Conservation (phyloP, 768 basidiomycete species). For the Termitomyces sp. region DNA sequence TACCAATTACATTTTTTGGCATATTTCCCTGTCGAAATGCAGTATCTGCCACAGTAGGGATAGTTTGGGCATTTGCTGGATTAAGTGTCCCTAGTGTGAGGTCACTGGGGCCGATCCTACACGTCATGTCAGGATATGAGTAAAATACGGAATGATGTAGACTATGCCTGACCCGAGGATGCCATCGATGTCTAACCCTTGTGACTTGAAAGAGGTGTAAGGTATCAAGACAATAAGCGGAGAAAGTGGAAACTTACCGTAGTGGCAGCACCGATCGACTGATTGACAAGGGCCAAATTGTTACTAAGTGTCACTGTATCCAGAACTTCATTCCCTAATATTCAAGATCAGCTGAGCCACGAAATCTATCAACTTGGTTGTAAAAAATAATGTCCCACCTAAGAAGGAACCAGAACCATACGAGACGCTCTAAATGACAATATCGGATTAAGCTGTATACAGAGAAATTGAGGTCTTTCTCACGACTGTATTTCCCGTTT, state of each 20-base stretch:
- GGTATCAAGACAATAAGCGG: not conserved
- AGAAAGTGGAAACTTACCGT: conserved; percentile 9
- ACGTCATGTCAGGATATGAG: not conserved
- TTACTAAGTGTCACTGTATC: conserved; percentile 49
- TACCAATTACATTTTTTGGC: conserved; percentile 31
- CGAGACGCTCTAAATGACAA: conserved; percentile 32
- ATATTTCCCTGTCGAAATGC: conserved; percentile 35
- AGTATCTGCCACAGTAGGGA: conserved; percentile 57
- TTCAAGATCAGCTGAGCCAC: not conserved
- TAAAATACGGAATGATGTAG: not conserved
- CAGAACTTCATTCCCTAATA: conserved; percentile 34
- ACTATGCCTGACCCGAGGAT: conserved; percentile 47
- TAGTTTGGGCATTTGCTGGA: conserved; percentile 11
- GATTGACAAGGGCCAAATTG: conserved; percentile 41
- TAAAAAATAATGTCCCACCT: conserved; percentile 26
- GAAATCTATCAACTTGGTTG: not conserved
- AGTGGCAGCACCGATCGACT: conserved; percentile 62
- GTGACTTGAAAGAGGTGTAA: conserved; percentile 16
- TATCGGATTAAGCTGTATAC: not conserved
- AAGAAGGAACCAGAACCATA: conserved; percentile 61
- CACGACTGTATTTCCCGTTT: conserved; percentile 44
- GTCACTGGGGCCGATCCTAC: conserved; percentile 53
- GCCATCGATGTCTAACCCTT: conserved; percentile 52
- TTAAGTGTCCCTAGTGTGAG: conserved; percentile 40
- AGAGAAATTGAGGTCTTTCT: conserved; percentile 13